Conservation (phyloP, 2,329 filamentous ascomycete genomes). For the Fusarium floridanum region DNA sequence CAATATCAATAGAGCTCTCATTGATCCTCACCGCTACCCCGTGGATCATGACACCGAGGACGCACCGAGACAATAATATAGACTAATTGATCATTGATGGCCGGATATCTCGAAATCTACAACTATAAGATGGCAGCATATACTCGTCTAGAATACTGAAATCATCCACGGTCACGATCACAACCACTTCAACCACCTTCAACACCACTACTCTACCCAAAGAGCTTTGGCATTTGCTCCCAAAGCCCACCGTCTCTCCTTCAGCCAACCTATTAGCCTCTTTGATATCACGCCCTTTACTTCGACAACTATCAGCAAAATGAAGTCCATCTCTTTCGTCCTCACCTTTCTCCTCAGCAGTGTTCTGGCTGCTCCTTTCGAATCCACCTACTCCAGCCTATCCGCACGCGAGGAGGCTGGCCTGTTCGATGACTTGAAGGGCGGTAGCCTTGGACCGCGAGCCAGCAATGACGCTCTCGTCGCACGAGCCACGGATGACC, state of each 20-base stretch:
- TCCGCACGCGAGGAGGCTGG: constrained; percentile 21
- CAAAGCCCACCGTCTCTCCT: background rate
- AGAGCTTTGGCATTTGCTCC: background rate
- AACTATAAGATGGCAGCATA: constrained; percentile 23
- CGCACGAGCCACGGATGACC: background rate
- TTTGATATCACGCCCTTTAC: background rate
- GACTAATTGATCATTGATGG: background rate
- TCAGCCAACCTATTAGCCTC: background rate
- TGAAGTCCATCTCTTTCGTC: constrained; percentile 27
- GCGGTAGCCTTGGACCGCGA: constrained; percentile 1
- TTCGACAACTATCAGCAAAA: constrained; percentile 8
- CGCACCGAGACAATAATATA: constrained; percentile 24
- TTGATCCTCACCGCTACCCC: background rate
- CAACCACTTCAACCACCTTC: background rate
- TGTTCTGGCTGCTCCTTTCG: constrained; percentile 15
- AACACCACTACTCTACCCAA: background rate
- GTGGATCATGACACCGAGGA: constrained; percentile 18
- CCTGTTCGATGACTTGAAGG: constrained; percentile 1
- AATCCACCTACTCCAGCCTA: constrained; percentile 17
- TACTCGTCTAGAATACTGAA: background rate
- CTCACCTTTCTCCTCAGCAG: constrained; percentile 20
- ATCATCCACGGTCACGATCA: constrained; percentile 2
- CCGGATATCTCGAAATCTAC: background rate
- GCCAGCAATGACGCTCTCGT: background rate
- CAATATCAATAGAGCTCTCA: background rate